Conservation (phyloP, 1,284 basidiomycete genomes). For the Ceratobasidium theobromae region DNA sequence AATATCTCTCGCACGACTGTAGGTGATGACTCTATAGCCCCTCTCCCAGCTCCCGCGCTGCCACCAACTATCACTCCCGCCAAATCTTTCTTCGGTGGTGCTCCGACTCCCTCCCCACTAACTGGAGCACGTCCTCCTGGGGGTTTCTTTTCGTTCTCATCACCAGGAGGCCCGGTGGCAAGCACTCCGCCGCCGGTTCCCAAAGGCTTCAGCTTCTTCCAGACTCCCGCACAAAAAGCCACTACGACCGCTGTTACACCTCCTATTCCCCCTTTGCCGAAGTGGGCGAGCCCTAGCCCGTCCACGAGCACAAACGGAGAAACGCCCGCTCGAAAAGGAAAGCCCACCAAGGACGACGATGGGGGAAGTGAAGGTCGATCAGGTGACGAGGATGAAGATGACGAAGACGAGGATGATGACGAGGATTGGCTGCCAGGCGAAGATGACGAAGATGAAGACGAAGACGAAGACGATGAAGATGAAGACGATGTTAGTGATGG, state of each 20-base stretch:
- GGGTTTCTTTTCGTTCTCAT: not conserved
- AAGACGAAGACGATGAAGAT: conserved; percentile 14
- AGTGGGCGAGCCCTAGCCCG: not conserved
- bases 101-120: not conserved
- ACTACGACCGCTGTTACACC: not conserved
- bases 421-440: conserved; percentile 19
- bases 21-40: not conserved
- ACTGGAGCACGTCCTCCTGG: not conserved
- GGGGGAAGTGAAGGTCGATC: not conserved
- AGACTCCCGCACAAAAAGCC: conserved; percentile 13
- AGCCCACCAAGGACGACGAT: not conserved
- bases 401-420: conserved; percentile 3
- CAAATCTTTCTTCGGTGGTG: conserved; percentile 12
- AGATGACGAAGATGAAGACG: conserved; percentile 16
- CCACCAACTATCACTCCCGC: conserved; percentile 1
- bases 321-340: not conserved
- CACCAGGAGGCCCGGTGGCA: not conserved
- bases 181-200: not conserved
- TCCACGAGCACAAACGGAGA: not conserved
- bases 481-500: conserved; percentile 25
- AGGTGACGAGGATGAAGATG: not conserved
- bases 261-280: conserved; percentile 2
- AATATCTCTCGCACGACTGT: not conserved
- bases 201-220: conserved; percentile 8
- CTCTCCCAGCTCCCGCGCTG: not conserved